Base-by-base conservation (phyloP, 768 basidiomycete species). In the Lactarius akahatsu region DNA sequence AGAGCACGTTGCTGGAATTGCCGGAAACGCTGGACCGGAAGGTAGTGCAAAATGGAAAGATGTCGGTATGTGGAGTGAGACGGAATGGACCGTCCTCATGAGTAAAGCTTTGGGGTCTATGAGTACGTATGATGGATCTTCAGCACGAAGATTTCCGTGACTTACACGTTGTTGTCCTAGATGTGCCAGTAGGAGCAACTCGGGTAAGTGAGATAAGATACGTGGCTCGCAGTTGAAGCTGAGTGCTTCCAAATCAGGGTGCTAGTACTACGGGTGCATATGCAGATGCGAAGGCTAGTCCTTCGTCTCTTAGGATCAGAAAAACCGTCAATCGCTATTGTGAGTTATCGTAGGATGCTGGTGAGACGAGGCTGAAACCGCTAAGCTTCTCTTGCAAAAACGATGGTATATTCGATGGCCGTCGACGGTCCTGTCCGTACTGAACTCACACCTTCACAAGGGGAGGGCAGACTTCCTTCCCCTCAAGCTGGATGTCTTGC, bases 331-430 rank as follows among this genome's bases (percentile, higher is more conserved):
- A 85, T 74, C 83, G 86, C 70, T 83, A 83, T 70, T 80, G 89
- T 90, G 64, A 30, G 85, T 77, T 40, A 47, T 13, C 38, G 63
- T 7, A 28, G 30, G 9, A 41, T 55, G 59, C 52, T 61, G 65
- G 45, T 10, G 26, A 61, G 38, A 10, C 28, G 11, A 20, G 11
- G 41, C 59, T 70, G 57, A 70, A 13, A n/a, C 13, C 11, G 26
- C 32, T 47, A 11, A 68, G 59, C 43, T 30, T 84, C 90, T 20
- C 80, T 98, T 43, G 92, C 96, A 1, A 91, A 89, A 72, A 77
- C 96, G 40, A 82, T 98, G 60, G 85, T 98, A 28, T 96, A 94
- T 74, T 96, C 94, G 0, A 92, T 98, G 84, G 82, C 89, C 5
- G 82, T 90, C 50, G 96, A 98, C 73, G 86, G 92, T 0, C 83